Evolutionary conservation across 768 basidiomycete species (phyloP), one percentile per base, ranked within the genome.

Genomic region (Kwoniella pini): DNA sequence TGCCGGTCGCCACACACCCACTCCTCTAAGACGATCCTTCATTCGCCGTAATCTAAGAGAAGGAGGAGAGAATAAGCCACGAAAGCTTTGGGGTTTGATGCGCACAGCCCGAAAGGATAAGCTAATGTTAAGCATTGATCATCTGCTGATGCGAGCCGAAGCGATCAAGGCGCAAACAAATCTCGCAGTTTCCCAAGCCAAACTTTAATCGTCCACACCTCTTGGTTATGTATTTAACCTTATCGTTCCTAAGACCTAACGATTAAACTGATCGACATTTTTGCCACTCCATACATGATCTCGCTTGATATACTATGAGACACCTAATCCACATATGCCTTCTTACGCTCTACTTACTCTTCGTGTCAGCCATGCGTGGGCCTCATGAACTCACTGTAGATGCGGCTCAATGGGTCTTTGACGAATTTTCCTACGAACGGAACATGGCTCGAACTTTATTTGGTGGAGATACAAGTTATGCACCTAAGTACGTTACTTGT

Each of bases 401-500:
- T 28, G 40, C 52, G 1, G 52, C 52, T 21, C 40, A 54, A 12
- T 54, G 52, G 52, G 21, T 40, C 9, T 17, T 54, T 4, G 38
- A 42, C 13, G 38, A 54, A 10, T 36, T 39, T 4, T 31, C 38
- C 4, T 15, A 39, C 9, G 38, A 19, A 22, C 36, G 39, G 15
- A 33, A 54, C n/a, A 13, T 42, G 12, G 52, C 31, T 24, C 24
- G 52, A 28, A 36, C 52, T 17, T 42, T 40, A 6, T 42, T 54
- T 21, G 52, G 39, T 10, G 39, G 36, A 9, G 57, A 59, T 24
- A 36, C 57, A 48, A 27, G 48, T 1, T 76, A 72, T 51, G 70
- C 70, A 17, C 74, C 72, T 21, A 68, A 65, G 36, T 30, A 67
- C 13, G 60, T 69, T 13, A 45, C 62, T 11, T 76, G 74, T 54